Conservation (phyloP, 495 filamentous ascomycete genomes). For the Staphylotrichum longicolle region DNA sequence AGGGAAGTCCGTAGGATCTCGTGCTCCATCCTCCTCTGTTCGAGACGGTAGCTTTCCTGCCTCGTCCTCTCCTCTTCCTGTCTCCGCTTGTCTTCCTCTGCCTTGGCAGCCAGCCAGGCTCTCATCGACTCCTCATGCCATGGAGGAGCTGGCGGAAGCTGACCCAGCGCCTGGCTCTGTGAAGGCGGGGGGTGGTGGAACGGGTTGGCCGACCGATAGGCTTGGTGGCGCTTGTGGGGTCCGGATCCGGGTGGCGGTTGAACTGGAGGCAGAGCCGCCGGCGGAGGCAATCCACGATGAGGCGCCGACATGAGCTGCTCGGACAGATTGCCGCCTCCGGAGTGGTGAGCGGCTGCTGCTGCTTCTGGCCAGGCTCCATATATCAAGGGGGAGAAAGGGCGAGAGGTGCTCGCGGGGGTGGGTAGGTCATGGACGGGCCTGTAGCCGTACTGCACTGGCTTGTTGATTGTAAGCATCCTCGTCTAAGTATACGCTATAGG, state of each 20-base stretch:
- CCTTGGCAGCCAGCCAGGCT: slow-evolving; percentile 76
- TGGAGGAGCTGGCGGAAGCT: slow-evolving; percentile 66
- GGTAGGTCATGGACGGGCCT: slow-evolving; percentile 68
- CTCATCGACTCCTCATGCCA: slow-evolving; percentile 80
- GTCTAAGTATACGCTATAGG: slow-evolving; percentile 24
- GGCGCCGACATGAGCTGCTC: slow-evolving; percentile 63
- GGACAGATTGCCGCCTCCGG: slow-evolving; percentile 42
- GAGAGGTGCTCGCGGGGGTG: slow-evolving; percentile 57
- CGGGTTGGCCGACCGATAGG: slow-evolving; percentile 32
- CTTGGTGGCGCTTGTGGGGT: slow-evolving; percentile 31
- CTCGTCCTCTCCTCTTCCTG: slow-evolving; percentile 87
- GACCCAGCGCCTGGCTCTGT: slow-evolving; percentile 45
- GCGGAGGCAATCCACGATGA: slow-evolving; percentile 73
- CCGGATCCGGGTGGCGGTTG: slow-evolving; percentile 42
- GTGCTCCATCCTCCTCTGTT: slow-evolving; percentile 77
- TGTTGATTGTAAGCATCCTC: slow-evolving; percentile 68
- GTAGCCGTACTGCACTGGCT: slow-evolving; percentile 64
- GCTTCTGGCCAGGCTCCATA: slow-evolving; percentile 48
- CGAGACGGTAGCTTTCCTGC: slow-evolving; percentile 72
- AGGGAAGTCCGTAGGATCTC: slow-evolving; percentile 81
- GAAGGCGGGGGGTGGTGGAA: slow-evolving; percentile 41
- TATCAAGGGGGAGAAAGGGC: slow-evolving; percentile 58
- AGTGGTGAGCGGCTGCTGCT: slow-evolving; percentile 40
- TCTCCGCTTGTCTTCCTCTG: slow-evolving; percentile 82
- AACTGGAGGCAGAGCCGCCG: slow-evolving; percentile 67